Evolutionary conservation across 495 filamentous ascomycete species (phyloP), one percentile per base, ranked within the genome.

Genomic region (Penicillium nucicola): DNA sequence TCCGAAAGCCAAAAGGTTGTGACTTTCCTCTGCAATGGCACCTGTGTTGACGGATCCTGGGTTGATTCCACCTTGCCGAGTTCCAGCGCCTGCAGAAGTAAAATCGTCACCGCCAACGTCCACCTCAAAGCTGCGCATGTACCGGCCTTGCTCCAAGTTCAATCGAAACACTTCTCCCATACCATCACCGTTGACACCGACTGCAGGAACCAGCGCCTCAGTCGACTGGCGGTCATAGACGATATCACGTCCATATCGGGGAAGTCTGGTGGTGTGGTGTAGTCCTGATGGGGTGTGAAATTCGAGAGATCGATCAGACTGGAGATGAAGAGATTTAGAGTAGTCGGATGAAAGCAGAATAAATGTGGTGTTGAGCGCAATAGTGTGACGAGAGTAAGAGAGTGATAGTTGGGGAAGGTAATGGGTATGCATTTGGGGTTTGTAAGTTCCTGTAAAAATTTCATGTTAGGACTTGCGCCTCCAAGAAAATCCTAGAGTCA

Each of bases 381-480:
- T 86, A 0, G 95, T 97, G 68, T 99, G 95, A 14, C 93, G 86
- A 11, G 92, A 82, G 70, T 86, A 99, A 7, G 90, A 95, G 1
- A 99, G 79, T 3, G 95, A 92, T 5, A 97, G 77, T 54, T 97
- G 92, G 32, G 92, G 90, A 13, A 97, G 80, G 58, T 96, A 87
- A 64, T 99, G 95, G 5, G 89, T 88, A 65, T 97, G 93, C 52
- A 97, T 96, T 68, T 97, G 93, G 6, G 93, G 95, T 59, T 99
- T 97, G 73, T 98, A 88, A 8, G 86, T 88, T 56, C 86, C 84
- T 87, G 50, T 13, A 11, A 43, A 32, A 15, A 40, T 35, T 23
- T 8, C 5, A 14, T 18, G 46, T 58, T 31, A 58, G 58, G 41
- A 60, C 44, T 58, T 50, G 36, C 32, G 52, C 43, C 30, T 11